Evolutionary conservation across 2,329 filamentous ascomycete genomes (phyloP).

Genomic region (Penicillium sp.): DNA sequence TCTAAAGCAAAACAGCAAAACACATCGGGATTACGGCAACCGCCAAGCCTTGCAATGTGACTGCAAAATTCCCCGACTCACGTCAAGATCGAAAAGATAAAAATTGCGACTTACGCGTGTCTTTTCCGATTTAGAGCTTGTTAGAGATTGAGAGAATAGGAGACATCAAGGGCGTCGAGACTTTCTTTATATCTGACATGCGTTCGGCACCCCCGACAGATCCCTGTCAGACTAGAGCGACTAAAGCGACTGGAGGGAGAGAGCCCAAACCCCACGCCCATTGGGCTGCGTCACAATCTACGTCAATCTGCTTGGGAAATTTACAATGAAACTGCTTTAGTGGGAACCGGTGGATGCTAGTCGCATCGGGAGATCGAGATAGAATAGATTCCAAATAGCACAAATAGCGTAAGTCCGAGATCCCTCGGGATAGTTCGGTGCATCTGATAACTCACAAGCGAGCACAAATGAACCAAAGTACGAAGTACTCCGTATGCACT

Average conservation of each 20-base stretch:
- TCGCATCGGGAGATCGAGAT: neutral
- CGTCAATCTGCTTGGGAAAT: neutral
- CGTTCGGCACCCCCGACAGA: slow-evolving; percentile 8
- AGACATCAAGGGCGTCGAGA: neutral
- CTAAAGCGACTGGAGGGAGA: neutral
- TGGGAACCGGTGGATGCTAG: neutral
- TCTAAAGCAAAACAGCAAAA: slow-evolving; percentile 19
- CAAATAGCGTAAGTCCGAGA: neutral
- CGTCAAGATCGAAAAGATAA: neutral
- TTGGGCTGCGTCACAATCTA: slow-evolving; percentile 1
- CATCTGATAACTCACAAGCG: neutral
- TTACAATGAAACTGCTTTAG: slow-evolving; percentile 1
- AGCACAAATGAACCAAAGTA: neutral
- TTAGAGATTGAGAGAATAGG: neutral
- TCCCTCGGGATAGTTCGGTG: neutral
- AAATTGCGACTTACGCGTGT: neutral
- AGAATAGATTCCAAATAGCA: neutral
- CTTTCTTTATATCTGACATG: slow-evolving; percentile 16
- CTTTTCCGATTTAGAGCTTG: neutral
- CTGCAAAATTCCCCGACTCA: neutral
- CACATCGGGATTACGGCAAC: slow-evolving; percentile 20
- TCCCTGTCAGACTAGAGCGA: neutral
- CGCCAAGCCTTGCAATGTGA: slow-evolving; percentile 17
- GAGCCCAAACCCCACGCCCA: neutral
- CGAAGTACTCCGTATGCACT: neutral